Percentiles rank a stretch among this genome's conserved stretches.
phyloP scores from a whole-genome alignment of 306 rosid genomes.

The Castanea mollissima region DNA sequence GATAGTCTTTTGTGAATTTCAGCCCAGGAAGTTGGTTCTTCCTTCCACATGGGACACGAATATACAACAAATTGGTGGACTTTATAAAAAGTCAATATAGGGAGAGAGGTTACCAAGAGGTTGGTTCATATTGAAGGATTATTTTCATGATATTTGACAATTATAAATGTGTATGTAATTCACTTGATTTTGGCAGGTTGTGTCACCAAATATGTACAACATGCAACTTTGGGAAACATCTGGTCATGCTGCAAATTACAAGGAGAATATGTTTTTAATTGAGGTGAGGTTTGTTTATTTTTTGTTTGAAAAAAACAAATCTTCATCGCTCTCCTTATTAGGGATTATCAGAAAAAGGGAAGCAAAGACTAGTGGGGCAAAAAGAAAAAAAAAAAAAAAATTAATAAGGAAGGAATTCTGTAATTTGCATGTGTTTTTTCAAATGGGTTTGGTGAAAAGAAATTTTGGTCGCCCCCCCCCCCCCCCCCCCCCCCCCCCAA shows the following conservation, averaged over 20 bases:
- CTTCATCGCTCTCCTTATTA: neutral
- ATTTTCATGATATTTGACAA: neutral
- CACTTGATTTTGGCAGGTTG: slow-evolving; percentile 57
- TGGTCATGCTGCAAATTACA: slow-evolving; percentile 95
- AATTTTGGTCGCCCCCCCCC: neutral
- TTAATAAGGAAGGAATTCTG: neutral
- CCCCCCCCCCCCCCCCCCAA: too few species aligned
- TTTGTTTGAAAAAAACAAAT: neutral
- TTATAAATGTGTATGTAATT: slow-evolving; percentile 10
- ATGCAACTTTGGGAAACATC: slow-evolving; percentile 96
- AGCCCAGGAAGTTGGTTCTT: slow-evolving; percentile 99
- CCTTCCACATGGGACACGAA: slow-evolving; percentile 80
- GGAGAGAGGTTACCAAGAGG: slow-evolving; percentile 94
- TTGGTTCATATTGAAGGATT: slow-evolving; percentile 22
- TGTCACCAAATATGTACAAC: slow-evolving; percentile 89
- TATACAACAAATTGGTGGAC: slow-evolving; percentile 76
- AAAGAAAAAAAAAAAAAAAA: neutral
- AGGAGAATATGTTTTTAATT: slow-evolving; percentile 85
- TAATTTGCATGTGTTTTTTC: neutral
- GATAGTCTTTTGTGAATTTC: slow-evolving; percentile 27
- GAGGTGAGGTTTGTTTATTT: slow-evolving; percentile 52
- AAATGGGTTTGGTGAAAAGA: neutral
- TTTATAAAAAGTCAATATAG: slow-evolving; percentile 76
- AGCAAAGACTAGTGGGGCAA: neutral
- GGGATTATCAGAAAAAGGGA: neutral